Percentiles rank a stretch among this genome's conserved stretches.
Evolutionary conservation across 2,329 filamentous ascomycete genomes (phyloP).

Genomic region (Cladosporium velox): DNA sequence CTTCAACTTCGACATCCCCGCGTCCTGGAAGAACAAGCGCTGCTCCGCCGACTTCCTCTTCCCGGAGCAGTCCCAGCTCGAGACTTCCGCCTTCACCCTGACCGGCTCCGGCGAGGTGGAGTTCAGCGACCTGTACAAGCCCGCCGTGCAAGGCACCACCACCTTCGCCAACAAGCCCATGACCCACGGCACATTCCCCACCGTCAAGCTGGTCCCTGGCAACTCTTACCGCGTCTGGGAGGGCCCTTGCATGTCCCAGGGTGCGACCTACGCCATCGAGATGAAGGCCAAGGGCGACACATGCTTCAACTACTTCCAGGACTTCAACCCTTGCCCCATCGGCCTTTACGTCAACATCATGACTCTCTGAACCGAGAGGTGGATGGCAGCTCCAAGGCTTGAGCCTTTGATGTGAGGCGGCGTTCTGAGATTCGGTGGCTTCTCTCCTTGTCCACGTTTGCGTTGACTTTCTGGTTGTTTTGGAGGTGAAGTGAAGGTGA

Average conservation of each 20-base stretch:
- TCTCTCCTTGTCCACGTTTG: background rate
- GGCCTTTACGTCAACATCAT: constrained; percentile 12
- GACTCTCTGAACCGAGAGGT: background rate
- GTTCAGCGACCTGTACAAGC: constrained; percentile 31
- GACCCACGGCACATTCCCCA: background rate
- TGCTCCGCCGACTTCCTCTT: constrained; percentile 53
- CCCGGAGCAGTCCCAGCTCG: constrained; percentile 40
- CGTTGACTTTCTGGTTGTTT: background rate
- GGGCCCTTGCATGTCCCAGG: constrained; percentile 56
- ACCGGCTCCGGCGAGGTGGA: constrained; percentile 42
- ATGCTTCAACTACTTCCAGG: constrained; percentile 63
- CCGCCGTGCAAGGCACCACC: constrained; percentile 28
- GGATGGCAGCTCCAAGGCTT: constrained; percentile 5
- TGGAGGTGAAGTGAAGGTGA: background rate
- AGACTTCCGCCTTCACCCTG: constrained; percentile 39
- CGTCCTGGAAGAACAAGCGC: constrained; percentile 42
- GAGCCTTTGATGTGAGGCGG: constrained; percentile 8
- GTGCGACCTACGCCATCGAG: constrained; percentile 54
- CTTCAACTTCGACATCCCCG: constrained; percentile 51
- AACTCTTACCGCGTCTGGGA: constrained; percentile 56
- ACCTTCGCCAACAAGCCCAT: constrained; percentile 24
- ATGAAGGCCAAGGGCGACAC: constrained; percentile 55
- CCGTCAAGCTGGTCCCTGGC: constrained; percentile 38
- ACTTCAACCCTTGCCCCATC: constrained; percentile 53
- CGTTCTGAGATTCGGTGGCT: background rate